A percentile compares a stretch with the other conserved stretches of the same genome.
Conservation (phyloP, 2,329 filamentous ascomycete genomes). For the Hypomyces perniciosus region DNA sequence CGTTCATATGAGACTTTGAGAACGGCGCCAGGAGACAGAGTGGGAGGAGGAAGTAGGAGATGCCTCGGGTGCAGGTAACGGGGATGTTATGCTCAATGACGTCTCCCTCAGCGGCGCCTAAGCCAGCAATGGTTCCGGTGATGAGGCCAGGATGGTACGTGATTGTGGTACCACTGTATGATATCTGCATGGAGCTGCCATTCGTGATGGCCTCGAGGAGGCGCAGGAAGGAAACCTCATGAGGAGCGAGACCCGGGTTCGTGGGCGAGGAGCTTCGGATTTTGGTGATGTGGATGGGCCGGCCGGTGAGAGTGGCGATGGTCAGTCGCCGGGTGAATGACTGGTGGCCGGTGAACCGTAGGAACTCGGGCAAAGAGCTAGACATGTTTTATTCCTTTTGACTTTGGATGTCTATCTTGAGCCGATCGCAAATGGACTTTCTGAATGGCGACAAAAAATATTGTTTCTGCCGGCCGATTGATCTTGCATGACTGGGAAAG, state of each 20-base stretch:
- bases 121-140: constrained; percentile 72
- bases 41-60: constrained; percentile 88
- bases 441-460: constrained; percentile 10
- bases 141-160: constrained; percentile 90
- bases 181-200: constrained; percentile 90
- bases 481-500: neutral
- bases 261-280: constrained; percentile 84
- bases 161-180: constrained; percentile 89
- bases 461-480: constrained; percentile 11
- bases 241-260: constrained; percentile 79
- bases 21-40: constrained; percentile 89
- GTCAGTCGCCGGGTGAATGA: constrained; percentile 79
- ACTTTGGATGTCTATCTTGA: neutral
- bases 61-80: constrained; percentile 67
- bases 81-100: constrained; percentile 78
- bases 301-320: constrained; percentile 84
- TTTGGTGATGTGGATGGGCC: constrained; percentile 84
- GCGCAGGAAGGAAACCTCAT: constrained; percentile 93
- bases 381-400: constrained; percentile 23
- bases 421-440: constrained; percentile 8
- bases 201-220: constrained; percentile 94
- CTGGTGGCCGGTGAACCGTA: constrained; percentile 79
- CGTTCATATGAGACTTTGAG: constrained; percentile 83
- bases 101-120: constrained; percentile 63
- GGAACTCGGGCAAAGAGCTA: constrained; percentile 43